Conservation (phyloP, 106 monocot genomes). For the Vanilla planifolia region DNA sequence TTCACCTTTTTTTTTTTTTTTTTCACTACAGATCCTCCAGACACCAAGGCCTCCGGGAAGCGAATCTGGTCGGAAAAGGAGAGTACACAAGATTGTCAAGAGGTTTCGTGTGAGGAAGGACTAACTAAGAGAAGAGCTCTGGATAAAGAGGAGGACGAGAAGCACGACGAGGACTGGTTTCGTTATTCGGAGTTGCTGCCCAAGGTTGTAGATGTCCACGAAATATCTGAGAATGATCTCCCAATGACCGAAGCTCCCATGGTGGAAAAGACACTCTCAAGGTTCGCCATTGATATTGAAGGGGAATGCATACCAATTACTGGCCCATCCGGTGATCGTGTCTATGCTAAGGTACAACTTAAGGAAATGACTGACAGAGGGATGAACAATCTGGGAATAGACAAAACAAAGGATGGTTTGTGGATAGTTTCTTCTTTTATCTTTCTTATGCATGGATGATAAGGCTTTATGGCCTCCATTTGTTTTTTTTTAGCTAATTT, state of each 20-base stretch:
- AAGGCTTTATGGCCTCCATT: not conserved
- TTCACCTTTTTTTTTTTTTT: not conserved
- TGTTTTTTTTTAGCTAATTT: too few relatives aligned
- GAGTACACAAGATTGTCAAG: too few relatives aligned
- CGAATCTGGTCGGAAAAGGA: conserved; percentile 11
- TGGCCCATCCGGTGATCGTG: conserved; percentile 63
- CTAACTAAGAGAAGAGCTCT: conserved; percentile 22
- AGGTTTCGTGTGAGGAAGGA: conserved; percentile 12
- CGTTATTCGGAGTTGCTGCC: conserved; percentile 28
- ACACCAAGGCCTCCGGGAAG: conserved; percentile 20
- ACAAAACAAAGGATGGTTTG: conserved; percentile 22
- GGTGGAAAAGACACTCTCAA: conserved; percentile 59
- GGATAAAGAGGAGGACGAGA: conserved; percentile 10
- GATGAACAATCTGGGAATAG: not conserved
- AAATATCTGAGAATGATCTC: not conserved
- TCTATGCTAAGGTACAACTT: conserved; percentile 63
- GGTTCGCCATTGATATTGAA: conserved; percentile 74
- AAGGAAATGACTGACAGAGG: conserved; percentile 7
- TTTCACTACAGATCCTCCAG: conserved; percentile 2
- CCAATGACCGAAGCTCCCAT: conserved; percentile 3
- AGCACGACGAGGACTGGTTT: conserved; percentile 70
- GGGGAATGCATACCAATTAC: conserved; percentile 79
- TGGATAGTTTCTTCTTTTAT: conserved; percentile 4
- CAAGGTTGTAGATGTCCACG: not conserved
- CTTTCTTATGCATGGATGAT: not conserved